Conservation (phyloP, 305 asterid genomes). For the Fraxinus sp. region DNA sequence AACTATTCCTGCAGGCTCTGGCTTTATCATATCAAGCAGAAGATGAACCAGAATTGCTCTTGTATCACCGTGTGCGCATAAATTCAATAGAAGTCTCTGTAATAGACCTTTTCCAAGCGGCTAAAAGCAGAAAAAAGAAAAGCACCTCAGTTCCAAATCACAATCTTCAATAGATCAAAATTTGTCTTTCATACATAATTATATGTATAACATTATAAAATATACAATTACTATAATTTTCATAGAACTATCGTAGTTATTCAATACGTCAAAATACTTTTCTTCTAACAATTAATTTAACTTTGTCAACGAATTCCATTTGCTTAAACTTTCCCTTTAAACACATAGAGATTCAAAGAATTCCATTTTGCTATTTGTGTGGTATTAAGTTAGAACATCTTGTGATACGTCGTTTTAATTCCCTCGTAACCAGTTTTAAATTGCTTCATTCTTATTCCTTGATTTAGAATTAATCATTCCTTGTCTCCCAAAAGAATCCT, state of each 20-base stretch:
- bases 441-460: not conserved
- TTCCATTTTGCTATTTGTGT: not conserved
- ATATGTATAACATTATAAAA: not conserved
- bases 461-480: not conserved
- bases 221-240: not conserved
- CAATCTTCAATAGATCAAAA: not conserved
- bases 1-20: constrained; percentile 58
- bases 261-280: not conserved
- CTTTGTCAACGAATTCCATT: not conserved
- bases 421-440: not conserved
- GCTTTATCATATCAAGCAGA: constrained; percentile 84
- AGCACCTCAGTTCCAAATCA: constrained; percentile 21
- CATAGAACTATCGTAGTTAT: not conserved
- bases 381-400: not conserved
- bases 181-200: not conserved
- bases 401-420: not conserved
- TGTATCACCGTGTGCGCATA: constrained; percentile 86
- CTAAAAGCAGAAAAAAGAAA: constrained; percentile 41
- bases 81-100: constrained; percentile 90
- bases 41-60: constrained; percentile 76
- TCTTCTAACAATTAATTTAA: not conserved
- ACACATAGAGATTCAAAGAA: not conserved
- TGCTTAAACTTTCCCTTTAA: not conserved
- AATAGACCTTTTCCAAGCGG: constrained; percentile 98
- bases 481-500: not conserved